Evolutionary conservation across 495 filamentous ascomycete genomes (phyloP).

Genomic region (Choiromyces venosus): DNA sequence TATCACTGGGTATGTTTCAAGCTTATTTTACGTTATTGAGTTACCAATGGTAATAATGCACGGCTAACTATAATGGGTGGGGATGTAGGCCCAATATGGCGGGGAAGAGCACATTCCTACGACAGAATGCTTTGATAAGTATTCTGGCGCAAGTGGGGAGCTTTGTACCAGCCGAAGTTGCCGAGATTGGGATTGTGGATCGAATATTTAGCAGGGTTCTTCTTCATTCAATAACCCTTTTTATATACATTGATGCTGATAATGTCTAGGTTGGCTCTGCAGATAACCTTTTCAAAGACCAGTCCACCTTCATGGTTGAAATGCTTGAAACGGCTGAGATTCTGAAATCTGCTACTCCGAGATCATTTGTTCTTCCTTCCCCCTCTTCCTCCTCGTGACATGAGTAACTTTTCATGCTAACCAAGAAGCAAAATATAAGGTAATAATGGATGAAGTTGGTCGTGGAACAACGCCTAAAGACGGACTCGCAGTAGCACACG

Average conservation of each 20-base stretch:
- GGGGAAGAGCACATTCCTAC: conserved; percentile 89
- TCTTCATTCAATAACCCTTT: conserved; percentile 8
- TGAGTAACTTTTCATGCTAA: background rate
- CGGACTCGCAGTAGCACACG: conserved; percentile 82
- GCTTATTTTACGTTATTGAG: background rate
- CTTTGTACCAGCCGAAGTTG: conserved; percentile 83
- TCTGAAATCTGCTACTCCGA: conserved; percentile 57
- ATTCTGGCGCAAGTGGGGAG: conserved; percentile 88
- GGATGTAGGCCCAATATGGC: conserved; percentile 81
- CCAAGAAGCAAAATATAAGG: conserved; percentile 1
- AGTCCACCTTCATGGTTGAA: conserved; percentile 93
- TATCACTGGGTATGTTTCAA: conserved; percentile 61
- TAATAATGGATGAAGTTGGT: conserved; percentile 99
- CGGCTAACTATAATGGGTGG: background rate
- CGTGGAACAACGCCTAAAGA: conserved; percentile 89
- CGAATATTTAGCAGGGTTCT: conserved; percentile 71
- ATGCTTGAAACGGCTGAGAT: conserved; percentile 74
- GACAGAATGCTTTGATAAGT: conserved; percentile 89
- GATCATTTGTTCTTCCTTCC: conserved; percentile 56
- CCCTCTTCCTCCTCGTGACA: background rate
- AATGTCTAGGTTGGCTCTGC: conserved; percentile 65
- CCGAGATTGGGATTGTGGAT: conserved; percentile 80
- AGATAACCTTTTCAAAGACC: conserved; percentile 83
- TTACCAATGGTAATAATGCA: conserved; percentile 1
- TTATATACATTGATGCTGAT: background rate